Base-by-base conservation (phyloP, 371 early-diverging fungal species). In the Cokeromyces recurvatus region DNA sequence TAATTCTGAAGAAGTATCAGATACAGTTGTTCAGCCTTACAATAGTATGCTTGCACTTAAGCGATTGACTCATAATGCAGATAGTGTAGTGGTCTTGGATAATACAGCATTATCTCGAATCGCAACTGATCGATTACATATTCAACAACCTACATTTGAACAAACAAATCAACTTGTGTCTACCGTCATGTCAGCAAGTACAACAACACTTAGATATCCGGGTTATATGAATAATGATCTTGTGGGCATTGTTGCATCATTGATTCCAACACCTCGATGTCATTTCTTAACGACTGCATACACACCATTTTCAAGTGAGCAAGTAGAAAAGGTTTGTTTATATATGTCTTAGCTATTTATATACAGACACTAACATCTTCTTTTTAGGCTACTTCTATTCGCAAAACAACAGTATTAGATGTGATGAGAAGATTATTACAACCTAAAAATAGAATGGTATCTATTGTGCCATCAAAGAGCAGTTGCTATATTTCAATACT, bases 1-100 rank as follows among this genome's bases (percentile, higher is more conserved):
- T 3, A 99, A 98, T 67, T 91, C 88, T 54, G 90, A 94, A 43
- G 95, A 95, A 55, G 86, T 92, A 36, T 90, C 91, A 14, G 99
- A 99, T 67, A 97, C 99, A 15, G 99, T 99, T 14, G 99, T 99
- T 16, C 99, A 99, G 66, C 99, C 99, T 5, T 99, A 99, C 66
- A 99, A 99, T 77, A 94, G 97, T 21, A 78, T 99, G 69, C 75
- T 99, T 37, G 85, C 93, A 24, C 71, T 99, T 49, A 93, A 95
- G 68, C 69, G 99, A 38, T 65, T 99, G 51, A 89, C 90, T 1
- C 74, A 85, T 53, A 89, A 91, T 68, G 95, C 97, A 9, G 99
- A 99, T 66, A 89, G 91, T 59, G 98, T 99, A 35, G 92, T 94
- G 25, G 97, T 97, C 0, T 59, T 96, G 43, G 97, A 97, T 66